Evolutionary conservation across 208 protist genomes (phyloP), one percentile per base, ranked within the genome.

Genomic region (Naegleria lovaniensis): DNA sequence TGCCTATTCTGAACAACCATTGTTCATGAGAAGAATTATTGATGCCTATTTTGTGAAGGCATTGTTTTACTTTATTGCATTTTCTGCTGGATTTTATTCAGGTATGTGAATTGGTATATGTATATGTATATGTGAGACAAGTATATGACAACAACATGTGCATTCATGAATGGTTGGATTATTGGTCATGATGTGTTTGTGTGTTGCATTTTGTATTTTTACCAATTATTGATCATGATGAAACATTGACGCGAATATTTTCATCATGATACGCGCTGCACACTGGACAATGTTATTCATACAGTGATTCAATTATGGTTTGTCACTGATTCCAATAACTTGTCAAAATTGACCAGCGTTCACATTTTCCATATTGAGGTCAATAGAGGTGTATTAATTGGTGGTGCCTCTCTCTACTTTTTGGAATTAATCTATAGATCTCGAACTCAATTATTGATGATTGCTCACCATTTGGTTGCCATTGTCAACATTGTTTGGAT

Each of bases 341-440:
- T 67, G 55, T 29, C 19, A 2, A 67, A 67, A 67, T 67, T 67
- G 55, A 67, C 55, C 11, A 67, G 19, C 3, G 55, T 67, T 13
- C 11, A 67, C 22, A 29, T 67, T 67, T 67, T 67, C 22, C 55
- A 67, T 29, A 67, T 67, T 67, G 55, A 67, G 22, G 2, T 67
- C 19, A 67, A 67, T 19, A 67, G 55, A 67, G 55, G 55, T 22
- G 55, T 67, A 29, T 67, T 67, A 29, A 67, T 67, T 67, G 55
- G 55, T 67, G 55, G 55, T 67, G 55, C 55, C 22, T 67, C 55
- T 29, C 22, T 84, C 9, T 84, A 41, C 33, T 33, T 84, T 15
- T 36, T 84, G 15, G 76, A 84, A 84, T 40, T 84, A 11, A 36
- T 84, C 33, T 84, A 84, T 11, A 84, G 76, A 84, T 84, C 76